These are phyloP conservation scores for Fusarium anthophilum DNA, from an alignment of 2,329 filamentous ascomycete species.

Conservation along the genomic window DNA sequence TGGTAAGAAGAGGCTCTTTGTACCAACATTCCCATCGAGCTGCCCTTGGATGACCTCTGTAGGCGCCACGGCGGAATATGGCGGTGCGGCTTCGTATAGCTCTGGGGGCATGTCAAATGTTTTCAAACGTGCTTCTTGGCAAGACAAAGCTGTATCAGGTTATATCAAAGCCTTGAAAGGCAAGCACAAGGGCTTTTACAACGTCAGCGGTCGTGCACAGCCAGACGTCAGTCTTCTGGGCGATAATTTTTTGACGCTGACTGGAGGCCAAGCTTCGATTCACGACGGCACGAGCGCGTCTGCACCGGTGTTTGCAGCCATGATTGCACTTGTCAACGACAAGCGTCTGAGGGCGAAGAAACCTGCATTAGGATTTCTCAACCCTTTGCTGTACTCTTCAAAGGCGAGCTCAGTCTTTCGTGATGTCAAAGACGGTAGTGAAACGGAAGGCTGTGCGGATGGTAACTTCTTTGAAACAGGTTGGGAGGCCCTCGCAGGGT, in stretches of 20 bases:
- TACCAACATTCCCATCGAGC: neutral
- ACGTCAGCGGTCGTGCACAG: neutral
- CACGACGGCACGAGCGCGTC: neutral
- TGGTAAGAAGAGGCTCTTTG: neutral
- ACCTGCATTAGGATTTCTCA: neutral
- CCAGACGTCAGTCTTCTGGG: neutral
- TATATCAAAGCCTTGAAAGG: neutral
- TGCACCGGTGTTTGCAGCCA: neutral
- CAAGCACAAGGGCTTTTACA: neutral
- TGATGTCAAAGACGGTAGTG: neutral
- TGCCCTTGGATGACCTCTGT: neutral
- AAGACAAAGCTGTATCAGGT: neutral
- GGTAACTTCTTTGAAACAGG: neutral
- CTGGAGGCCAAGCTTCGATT: neutral
- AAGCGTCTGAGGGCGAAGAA: neutral
- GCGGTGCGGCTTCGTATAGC: neutral
- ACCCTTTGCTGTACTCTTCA: neutral
- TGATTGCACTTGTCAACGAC: neutral
- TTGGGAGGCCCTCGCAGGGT: neutral
- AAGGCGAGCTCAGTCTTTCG: neutral
- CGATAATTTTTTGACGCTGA: neutral
- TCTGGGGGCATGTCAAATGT: neutral
- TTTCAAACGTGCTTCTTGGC: neutral
- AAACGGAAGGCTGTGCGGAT: neutral
- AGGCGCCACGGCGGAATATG: neutral